These are phyloP conservation scores for Eimeria tenella DNA, from an alignment of 169 alveolate species.

Conservation along the genomic window DNA sequence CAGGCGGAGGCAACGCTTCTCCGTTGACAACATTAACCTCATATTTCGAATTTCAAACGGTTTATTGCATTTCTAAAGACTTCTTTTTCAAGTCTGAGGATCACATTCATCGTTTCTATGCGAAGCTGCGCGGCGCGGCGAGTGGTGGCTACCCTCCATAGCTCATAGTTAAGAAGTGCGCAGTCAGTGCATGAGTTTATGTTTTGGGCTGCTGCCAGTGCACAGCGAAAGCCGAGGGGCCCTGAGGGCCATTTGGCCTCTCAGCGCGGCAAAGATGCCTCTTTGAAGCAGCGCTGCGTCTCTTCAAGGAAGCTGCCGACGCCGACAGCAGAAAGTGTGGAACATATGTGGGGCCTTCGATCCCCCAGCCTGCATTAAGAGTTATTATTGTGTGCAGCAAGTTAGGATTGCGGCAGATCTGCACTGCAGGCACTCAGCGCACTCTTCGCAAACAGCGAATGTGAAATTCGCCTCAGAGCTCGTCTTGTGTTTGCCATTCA, in stretches of 20 bases:
- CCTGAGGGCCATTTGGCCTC: neutral
- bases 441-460: constrained; percentile 32
- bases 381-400: neutral
- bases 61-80: too few relatives aligned
- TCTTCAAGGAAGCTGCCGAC: constrained; percentile 39
- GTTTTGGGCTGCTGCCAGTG: too few relatives aligned
- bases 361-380: constrained; percentile 12
- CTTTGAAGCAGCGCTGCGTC: constrained; percentile 21
- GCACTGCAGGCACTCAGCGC: neutral
- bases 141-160: too few relatives aligned
- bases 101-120: too few relatives aligned
- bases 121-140: too few relatives aligned
- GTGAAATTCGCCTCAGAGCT: constrained; percentile 52
- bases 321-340: constrained; percentile 40
- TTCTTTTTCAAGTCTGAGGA: too few relatives aligned
- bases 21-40: too few relatives aligned
- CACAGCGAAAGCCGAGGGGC: too few relatives aligned
- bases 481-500: constrained; percentile 23
- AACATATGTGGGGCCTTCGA: constrained; percentile 31
- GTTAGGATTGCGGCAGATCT: neutral
- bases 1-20: too few relatives aligned
- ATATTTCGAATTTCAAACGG: too few relatives aligned
- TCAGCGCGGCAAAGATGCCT: neutral
- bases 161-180: too few relatives aligned
- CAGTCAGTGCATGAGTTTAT: too few relatives aligned